Base-by-base conservation (phyloP, 2,329 filamentous ascomycete species). In the Fusarium torulosum region DNA sequence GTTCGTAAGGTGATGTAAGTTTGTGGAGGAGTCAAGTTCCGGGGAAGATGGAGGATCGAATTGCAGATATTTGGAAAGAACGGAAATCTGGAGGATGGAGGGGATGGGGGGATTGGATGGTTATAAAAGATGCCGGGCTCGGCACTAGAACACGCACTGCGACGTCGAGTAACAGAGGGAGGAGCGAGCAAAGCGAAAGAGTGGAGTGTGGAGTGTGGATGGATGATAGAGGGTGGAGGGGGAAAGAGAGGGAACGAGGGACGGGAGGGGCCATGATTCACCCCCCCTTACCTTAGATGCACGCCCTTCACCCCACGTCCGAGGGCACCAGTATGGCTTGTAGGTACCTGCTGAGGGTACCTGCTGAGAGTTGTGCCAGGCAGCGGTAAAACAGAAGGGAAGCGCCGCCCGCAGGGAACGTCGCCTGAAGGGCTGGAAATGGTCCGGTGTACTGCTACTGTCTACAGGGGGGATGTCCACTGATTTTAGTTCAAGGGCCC, bases 41-140 rank as follows among this genome's bases (percentile, higher is more conserved):
- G 71, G 71, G 65, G 71, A 72, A 72, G 69, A 55, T 70, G 69
- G 53, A 62, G 47, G 66, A 72, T 73, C 61, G 68, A 63, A 63
- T 37, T 51, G 64, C 58, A 70, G 63, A 60, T 59, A 66, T 72
- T 71, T 72, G 60, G 59, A 59, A 53, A 67, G 60, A 41, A 70
- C 65, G 56, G 55, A 53, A 74, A 72, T 71, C 70, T 66, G 59
- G 66, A 71, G 53, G 72, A 65, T 57, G 70, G 69, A 74, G 70
- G 72, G 71, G 72, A 74, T 51, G 70, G 72, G 72, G 71, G 72
- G 62, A 71, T 71, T 61, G 54, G 66, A 68, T 64, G 71, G 67
- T 73, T 74, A 74, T 73, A 74, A 74, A 75, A 72, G 65, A 70
- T 73, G 70, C 72, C 76, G 76, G 75, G 74, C 71, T 75, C 74